Evolutionary conservation across 2,329 filamentous ascomycete genomes (phyloP), one percentile per base, ranked within the genome.

Genomic region (Stagonosporopsis chrysanthemi): DNA sequence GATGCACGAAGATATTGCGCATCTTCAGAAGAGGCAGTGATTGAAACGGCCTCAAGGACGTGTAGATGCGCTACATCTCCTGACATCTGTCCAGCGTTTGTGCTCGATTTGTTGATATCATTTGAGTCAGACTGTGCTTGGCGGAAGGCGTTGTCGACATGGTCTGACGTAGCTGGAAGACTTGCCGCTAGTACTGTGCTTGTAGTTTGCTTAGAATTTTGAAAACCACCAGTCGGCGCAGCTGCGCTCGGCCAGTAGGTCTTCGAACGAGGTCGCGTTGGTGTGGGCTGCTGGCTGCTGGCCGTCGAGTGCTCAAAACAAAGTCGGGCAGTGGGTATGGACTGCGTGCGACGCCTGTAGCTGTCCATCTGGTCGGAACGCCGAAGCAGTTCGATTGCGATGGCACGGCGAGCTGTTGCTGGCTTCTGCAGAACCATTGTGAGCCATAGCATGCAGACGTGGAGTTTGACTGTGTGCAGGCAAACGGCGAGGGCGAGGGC

Each of bases 341-440:
- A 39, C 2, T 15, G 33, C 19, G 54, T 31, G 28, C 38, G 43
- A 14, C 33, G 43, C 23, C 31, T 44, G 14, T 43, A 35, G n/a
- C 11, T 28, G 17, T 57, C 49, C n/a, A 41, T 44, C 33, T 58
- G 55, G 14, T 58, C 54, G 12, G 52, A 52, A 17, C 56, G 52
- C 24, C 52, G 58, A 23, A 66, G 47, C 9, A 61, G 17, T 52
- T 62, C 62, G 48, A 56, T 61, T n/a, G 52, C 58, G 43, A 61
- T 40, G 15, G 58, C 44, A 38, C 45, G 61, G 33, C 52, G 50
- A 48, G 58, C 55, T 17, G 59, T 12, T n/a, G 48, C 58, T 15
- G 56, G 55, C 28, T 41, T 52, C 19, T 61, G 63, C 67, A 67
- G 66, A 19, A 56, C 31, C 26, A 36, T 35, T 46, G 49, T 57